Conservation (phyloP, 2,329 filamentous ascomycete species). For the Magnaporthales sp. region DNA sequence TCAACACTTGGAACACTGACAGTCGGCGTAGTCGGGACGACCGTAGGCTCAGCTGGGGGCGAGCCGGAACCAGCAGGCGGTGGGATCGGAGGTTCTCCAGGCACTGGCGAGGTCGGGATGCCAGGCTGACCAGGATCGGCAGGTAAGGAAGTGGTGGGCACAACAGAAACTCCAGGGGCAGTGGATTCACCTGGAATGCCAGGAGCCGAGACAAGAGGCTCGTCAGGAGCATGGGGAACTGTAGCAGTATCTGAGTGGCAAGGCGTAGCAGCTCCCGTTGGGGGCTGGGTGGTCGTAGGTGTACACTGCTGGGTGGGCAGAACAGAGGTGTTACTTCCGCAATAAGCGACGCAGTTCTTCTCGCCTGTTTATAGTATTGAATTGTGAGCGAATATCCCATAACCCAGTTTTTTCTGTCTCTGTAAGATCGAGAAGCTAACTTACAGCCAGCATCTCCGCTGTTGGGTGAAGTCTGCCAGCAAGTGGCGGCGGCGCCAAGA, state of each 20-base stretch:
- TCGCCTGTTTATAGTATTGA: constrained; percentile 10
- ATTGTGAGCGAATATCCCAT: neutral
- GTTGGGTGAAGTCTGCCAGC: constrained; percentile 28
- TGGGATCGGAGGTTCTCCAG: neutral
- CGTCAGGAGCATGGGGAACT: neutral
- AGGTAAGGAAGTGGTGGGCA: constrained; percentile 8
- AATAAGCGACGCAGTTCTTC: constrained; percentile 40
- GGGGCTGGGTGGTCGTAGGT: constrained; percentile 14
- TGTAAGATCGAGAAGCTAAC: neutral
- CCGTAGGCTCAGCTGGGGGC: neutral
- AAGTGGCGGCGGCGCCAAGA: constrained; percentile 24
- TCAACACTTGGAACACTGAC: neutral
- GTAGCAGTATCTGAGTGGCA: constrained; percentile 1
- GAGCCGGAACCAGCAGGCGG: neutral
- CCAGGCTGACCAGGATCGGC: neutral
- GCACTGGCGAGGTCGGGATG: neutral
- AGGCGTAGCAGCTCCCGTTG: constrained; percentile 8
- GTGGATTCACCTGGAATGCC: neutral
- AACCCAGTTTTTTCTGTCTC: too few species aligned
- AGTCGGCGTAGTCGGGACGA: neutral
- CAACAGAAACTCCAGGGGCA: neutral
- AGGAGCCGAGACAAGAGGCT: neutral
- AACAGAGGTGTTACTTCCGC: constrained; percentile 23
- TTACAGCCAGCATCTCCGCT: constrained; percentile 35
- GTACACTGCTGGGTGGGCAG: constrained; percentile 26